Conservation (phyloP, 768 basidiomycete genomes). For the Mycena kentingensis region DNA sequence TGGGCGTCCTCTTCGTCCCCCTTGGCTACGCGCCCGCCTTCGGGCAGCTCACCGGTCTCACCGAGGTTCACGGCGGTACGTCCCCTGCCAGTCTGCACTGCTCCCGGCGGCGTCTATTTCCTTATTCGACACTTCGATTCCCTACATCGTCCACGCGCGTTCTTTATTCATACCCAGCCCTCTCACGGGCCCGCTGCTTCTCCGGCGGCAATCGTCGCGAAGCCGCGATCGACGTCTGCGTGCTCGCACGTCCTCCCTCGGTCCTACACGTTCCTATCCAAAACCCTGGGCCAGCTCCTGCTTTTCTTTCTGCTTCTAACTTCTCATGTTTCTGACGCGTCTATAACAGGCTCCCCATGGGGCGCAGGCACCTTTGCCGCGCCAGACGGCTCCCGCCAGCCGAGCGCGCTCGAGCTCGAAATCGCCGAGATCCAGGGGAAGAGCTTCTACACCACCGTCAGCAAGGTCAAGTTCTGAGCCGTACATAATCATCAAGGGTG, state of each 20-base stretch:
- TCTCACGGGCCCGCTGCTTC: too few species aligned
- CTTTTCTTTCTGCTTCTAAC: not conserved
- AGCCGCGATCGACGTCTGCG: too few species aligned
- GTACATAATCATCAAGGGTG: too few species aligned
- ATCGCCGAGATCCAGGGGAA: slow-evolving; percentile 62
- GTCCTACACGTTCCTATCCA: too few species aligned
- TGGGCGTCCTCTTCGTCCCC: slow-evolving; percentile 73
- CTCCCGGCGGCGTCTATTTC: not conserved
- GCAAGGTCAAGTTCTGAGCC: slow-evolving; percentile 46
- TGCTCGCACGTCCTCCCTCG: too few species aligned
- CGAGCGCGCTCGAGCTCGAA: slow-evolving; percentile 56
- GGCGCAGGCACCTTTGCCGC: slow-evolving; percentile 72
- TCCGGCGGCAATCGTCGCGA: too few species aligned
- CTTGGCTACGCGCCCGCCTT: slow-evolving; percentile 64
- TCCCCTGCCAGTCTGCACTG: slow-evolving; percentile 8
- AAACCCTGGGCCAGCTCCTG: too few species aligned
- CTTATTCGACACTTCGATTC: not conserved
- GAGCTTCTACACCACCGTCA: slow-evolving; percentile 51
- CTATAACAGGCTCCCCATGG: slow-evolving; percentile 74
- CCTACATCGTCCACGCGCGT: too few species aligned
- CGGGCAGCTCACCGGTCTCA: slow-evolving; percentile 39
- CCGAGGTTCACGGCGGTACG: slow-evolving; percentile 62
- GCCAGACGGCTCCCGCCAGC: slow-evolving; percentile 59
- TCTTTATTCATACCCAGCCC: too few species aligned
- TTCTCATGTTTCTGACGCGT: not conserved